phyloP scores from a whole-genome alignment of 139 green algal species.

The Diplosphaera chodatii region DNA sequence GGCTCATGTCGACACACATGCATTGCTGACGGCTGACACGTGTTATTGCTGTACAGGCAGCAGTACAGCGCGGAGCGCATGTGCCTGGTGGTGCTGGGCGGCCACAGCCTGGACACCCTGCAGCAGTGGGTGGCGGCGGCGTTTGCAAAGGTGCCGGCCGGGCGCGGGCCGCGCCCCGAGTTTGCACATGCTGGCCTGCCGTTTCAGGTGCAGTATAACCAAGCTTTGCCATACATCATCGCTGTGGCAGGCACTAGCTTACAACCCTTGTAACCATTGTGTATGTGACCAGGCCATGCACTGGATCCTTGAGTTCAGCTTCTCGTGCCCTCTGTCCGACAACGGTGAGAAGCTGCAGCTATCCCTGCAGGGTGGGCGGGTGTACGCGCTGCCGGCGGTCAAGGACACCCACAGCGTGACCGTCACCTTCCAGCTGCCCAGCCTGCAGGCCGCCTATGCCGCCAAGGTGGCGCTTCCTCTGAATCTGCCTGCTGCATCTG shows the following conservation, averaged over 20 bases:
- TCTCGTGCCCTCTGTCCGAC: background rate
- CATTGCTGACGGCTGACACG: too few species aligned
- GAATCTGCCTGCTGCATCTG: too few species aligned
- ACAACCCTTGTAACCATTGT: too few species aligned
- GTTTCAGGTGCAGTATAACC: conserved; percentile 33
- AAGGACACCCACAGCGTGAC: conserved; percentile 70
- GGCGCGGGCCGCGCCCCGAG: conserved; percentile 28
- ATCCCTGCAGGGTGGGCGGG: conserved; percentile 47
- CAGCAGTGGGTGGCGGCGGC: conserved; percentile 62
- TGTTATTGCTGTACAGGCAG: conserved; percentile 32
- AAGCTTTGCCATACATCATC: background rate
- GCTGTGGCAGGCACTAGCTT: too few species aligned
- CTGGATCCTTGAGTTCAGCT: background rate
- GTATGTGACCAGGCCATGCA: too few species aligned
- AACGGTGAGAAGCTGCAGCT: too few species aligned
- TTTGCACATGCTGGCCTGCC: conserved; percentile 34
- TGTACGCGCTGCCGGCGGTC: conserved; percentile 70
- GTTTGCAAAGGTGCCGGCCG: conserved; percentile 42
- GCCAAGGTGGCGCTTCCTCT: background rate
- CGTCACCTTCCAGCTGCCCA: conserved; percentile 79
- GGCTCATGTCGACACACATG: too few species aligned
- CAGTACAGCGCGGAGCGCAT: conserved; percentile 89
- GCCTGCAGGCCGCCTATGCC: conserved; percentile 35
- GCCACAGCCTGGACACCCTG: conserved; percentile 73
- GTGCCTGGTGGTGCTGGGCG: conserved; percentile 87